Evolutionary conservation across 1,139 yeast species (phyloP), one percentile per base, ranked within the genome.

Genomic region (Debaryomyces robertsiae): DNA sequence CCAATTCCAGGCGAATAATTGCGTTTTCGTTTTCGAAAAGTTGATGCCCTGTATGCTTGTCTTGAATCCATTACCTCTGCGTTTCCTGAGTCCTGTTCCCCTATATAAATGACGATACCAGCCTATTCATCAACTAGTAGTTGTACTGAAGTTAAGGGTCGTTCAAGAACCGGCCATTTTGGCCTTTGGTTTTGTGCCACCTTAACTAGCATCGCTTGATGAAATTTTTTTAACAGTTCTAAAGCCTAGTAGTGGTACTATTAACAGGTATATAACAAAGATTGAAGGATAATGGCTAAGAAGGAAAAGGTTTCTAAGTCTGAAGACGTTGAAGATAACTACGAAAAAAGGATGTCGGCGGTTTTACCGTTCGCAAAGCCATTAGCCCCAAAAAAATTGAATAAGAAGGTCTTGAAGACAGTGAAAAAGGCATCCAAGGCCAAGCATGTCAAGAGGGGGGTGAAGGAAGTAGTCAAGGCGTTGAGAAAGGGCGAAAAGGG

Each of bases 401-500:
- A 93, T 77, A 94, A 94, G 72, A 93, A 93, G 69, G 84, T 93
- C 27, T 79, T 94, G 59, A 94, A 94, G 73, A 88, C 96, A 34
- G 95, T 94, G 49, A 94, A 93, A 77, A 91, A 89, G 67, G 96
- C 97, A 9, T 89, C 98, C 43, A 93, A 93, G 72, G 95, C 96
- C 50, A 93, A 94, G 73, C 97, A 93, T 67, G 97, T 94, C 56
- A 91, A 90, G 74, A 81, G 98, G 69, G 99, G 99, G 61, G 98
- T 93, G 44, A 94, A 94, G 70, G 99, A 94, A 70, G 98, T 93
- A 34, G 98, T 93, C 56, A 94, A 94, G 73, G 94, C 98, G 28
- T 78, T 94, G 52, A 82, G 98, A 75, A 93, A 93, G 71, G 98
- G 98, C 51, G 98, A 91, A 65, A 93, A 93, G 71, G 99, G 98